Percentiles rank a stretch among this genome's conserved stretches.
Conservation (phyloP, 2,329 filamentous ascomycete species). For the Remersonia thermophila region DNA sequence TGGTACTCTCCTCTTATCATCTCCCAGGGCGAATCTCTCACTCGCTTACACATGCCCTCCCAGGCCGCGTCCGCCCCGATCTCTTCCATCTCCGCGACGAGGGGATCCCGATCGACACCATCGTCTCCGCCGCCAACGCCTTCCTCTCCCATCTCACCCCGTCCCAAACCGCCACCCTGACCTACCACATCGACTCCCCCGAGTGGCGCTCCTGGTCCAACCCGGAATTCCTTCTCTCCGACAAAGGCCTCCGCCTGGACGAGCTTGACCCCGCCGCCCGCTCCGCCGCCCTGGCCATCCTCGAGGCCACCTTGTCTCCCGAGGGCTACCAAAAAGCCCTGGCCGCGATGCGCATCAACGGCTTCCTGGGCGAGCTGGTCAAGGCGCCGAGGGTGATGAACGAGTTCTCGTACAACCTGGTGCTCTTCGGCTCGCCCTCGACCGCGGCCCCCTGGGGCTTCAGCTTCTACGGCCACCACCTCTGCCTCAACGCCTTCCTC, state of each 20-base stretch:
- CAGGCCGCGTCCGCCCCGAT: slow-evolving; percentile 37
- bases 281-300: slow-evolving; percentile 39
- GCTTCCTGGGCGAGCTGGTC: slow-evolving; percentile 60
- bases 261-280: slow-evolving; percentile 34
- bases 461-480: slow-evolving; percentile 66
- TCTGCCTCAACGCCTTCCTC: slow-evolving; percentile 61
- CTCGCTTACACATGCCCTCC: neutral
- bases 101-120: slow-evolving; percentile 43
- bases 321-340: slow-evolving; percentile 62
- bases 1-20: slow-evolving; percentile 28
- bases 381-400: slow-evolving; percentile 52
- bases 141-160: slow-evolving; percentile 35
- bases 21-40: slow-evolving; percentile 1
- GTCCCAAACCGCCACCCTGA: slow-evolving; percentile 35
- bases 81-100: slow-evolving; percentile 53
- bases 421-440: slow-evolving; percentile 51
- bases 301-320: slow-evolving; percentile 48
- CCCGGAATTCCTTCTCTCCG: slow-evolving; percentile 57
- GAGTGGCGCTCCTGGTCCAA: slow-evolving; percentile 63
- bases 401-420: slow-evolving; percentile 65
- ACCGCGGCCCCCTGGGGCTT: slow-evolving; percentile 52
- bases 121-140: slow-evolving; percentile 37
- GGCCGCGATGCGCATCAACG: slow-evolving; percentile 60
- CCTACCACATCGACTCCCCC: slow-evolving; percentile 53
- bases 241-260: slow-evolving; percentile 60